Conservation (phyloP, 805 yeast species). For the Cyberlindnera xylosilytica region DNA sequence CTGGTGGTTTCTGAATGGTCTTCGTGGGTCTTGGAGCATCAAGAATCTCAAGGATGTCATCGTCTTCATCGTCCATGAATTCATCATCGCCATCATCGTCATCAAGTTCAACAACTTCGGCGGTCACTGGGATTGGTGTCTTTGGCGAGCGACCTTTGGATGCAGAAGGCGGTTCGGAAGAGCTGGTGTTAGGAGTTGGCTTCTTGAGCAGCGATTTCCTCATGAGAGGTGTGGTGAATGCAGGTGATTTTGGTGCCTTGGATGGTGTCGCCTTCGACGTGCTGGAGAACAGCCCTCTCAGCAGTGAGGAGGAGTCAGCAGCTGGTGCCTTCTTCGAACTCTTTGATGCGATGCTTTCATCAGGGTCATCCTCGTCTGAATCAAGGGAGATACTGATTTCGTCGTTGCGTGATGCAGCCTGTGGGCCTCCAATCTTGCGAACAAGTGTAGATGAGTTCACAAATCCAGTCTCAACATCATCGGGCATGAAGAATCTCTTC, state of each 20-base stretch:
- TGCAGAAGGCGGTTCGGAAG: no score
- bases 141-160: not conserved
- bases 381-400: constrained; percentile 13
- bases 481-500: constrained; percentile 71
- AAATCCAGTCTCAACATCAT: constrained; percentile 65
- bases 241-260: not conserved
- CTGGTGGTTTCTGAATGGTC: not conserved
- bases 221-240: not conserved
- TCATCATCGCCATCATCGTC: constrained; percentile 1
- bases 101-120: constrained; percentile 2
- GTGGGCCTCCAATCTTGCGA: constrained; percentile 24
- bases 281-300: constrained; percentile 9
- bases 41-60: constrained; percentile 1
- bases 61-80: constrained; percentile 5
- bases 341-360: not conserved
- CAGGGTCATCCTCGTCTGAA: constrained; percentile 16
- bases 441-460: constrained; percentile 48
- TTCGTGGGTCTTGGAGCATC: not conserved
- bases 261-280: not conserved
- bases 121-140: not conserved
- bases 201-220: no score
- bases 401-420: not conserved
- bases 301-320: constrained; percentile 4
- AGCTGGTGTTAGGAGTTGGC: no score
- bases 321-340: not conserved